These are phyloP conservation scores for Phyllosticta citriasiana DNA, from an alignment of 2,329 filamentous ascomycete species.

Conservation along the genomic window DNA sequence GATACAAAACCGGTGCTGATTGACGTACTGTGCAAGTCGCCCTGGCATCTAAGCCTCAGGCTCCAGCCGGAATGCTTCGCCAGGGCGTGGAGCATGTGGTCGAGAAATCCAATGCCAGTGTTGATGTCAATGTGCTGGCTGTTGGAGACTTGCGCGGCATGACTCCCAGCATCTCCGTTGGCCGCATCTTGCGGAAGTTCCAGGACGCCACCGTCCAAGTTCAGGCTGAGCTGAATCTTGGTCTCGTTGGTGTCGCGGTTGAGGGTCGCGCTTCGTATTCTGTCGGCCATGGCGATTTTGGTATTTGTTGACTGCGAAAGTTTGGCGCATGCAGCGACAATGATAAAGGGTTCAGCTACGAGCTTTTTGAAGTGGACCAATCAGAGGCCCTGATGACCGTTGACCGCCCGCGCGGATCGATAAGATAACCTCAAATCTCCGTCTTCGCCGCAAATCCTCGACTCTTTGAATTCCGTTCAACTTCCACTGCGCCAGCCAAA, in stretches of 20 bases:
- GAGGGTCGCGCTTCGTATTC: conserved; percentile 60
- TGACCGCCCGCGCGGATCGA: conserved; percentile 4
- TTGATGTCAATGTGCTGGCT: conserved; percentile 79
- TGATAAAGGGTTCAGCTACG: neutral
- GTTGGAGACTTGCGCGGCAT: conserved; percentile 76
- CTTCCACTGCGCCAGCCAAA: neutral
- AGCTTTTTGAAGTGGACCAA: neutral
- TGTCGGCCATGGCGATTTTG: conserved; percentile 13
- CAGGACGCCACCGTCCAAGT: conserved; percentile 72
- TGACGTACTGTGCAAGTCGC: conserved; percentile 76
- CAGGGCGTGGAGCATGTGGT: conserved; percentile 97
- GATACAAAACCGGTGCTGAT: neutral
- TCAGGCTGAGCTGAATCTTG: conserved; percentile 86
- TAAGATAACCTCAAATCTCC: conserved; percentile 15
- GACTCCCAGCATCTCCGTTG: conserved; percentile 40
- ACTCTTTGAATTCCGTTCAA: conserved; percentile 17
- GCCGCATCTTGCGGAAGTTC: conserved; percentile 22
- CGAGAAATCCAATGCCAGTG: conserved; percentile 89
- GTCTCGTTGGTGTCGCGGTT: conserved; percentile 95
- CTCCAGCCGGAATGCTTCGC: conserved; percentile 96
- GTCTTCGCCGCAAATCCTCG: conserved; percentile 9
- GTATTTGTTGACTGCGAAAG: neutral
- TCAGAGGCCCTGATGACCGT: neutral
- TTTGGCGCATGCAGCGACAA: neutral
- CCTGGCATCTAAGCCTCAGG: conserved; percentile 69